Evolutionary conservation across 2,329 filamentous ascomycete species (phyloP).

Genomic region (Incumbomyces lentus): DNA sequence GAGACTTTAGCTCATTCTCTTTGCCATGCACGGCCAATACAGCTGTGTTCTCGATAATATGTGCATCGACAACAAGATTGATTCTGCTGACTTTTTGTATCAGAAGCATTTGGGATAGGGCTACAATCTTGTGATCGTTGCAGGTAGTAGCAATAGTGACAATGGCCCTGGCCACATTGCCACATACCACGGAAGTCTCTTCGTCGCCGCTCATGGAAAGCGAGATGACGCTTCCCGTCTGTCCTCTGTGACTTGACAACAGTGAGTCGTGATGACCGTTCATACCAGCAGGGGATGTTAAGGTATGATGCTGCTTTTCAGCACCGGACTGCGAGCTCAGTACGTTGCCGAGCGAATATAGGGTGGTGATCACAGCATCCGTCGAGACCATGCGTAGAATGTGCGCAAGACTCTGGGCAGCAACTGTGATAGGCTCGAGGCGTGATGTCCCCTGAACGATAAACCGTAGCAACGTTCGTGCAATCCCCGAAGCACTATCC

Average conservation of each 20-base stretch:
- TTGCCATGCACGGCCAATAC: conserved; percentile 66
- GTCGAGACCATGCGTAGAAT: conserved; percentile 75
- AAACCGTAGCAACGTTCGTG: conserved; percentile 70
- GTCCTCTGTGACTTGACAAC: conserved; percentile 30
- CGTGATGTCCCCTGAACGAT: conserved; percentile 74
- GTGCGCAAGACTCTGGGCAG: conserved; percentile 74
- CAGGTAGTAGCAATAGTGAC: conserved; percentile 76
- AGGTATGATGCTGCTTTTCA: conserved; percentile 33
- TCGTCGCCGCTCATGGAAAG: conserved; percentile 65
- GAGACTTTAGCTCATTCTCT: conserved; percentile 68
- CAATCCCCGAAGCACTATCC: conserved; percentile 62
- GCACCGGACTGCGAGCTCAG: conserved; percentile 59
- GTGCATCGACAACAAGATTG: conserved; percentile 66
- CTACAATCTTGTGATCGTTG: conserved; percentile 83
- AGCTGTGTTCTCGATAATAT: conserved; percentile 75
- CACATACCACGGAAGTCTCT: conserved; percentile 65
- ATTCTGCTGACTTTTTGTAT: conserved; percentile 90
- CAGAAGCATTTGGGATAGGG: conserved; percentile 87
- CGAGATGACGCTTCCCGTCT: conserved; percentile 68
- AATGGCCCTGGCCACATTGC: conserved; percentile 88
- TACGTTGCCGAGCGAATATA: conserved; percentile 94
- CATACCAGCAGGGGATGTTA: conserved; percentile 13
- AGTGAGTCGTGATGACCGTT: conserved; percentile 21
- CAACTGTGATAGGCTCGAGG: conserved; percentile 59
- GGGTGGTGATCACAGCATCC: conserved; percentile 84